phyloP scores from a whole-genome alignment of 176 grass and related monocot genomes.

The Zea mays region Zm-B73-REFERENCE-NAM-5.0 NC_050103.1:120444001-120444500 shows the following conservation, averaged over 20 bases:
- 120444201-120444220: conserved; percentile 46
- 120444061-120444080: too few species aligned
- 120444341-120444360: conserved; percentile 52
- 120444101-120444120: too few species aligned
- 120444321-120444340: conserved; percentile 12
- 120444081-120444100: too few species aligned
- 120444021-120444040: too few species aligned
- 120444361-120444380: conserved; percentile 78
- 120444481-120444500: conserved; percentile 65
- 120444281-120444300: conserved; percentile 42
- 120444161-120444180: conserved; percentile 44
- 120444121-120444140: neutral
- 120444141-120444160: conserved; percentile 49
- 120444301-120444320: conserved; percentile 43
- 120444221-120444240: conserved; percentile 2
- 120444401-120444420: conserved; percentile 89
- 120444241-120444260: neutral
- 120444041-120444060: too few species aligned
- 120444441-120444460: conserved; percentile 75
- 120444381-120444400: conserved; percentile 69
- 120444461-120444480: conserved; percentile 84
- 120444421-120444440: conserved; percentile 64
- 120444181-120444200: conserved; percentile 43
- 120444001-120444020: too few species aligned
- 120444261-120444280: conserved; percentile 24